phyloP scores from a whole-genome alignment of 164 flowering plant genomes.

The Cinnamomum chago region DNA sequence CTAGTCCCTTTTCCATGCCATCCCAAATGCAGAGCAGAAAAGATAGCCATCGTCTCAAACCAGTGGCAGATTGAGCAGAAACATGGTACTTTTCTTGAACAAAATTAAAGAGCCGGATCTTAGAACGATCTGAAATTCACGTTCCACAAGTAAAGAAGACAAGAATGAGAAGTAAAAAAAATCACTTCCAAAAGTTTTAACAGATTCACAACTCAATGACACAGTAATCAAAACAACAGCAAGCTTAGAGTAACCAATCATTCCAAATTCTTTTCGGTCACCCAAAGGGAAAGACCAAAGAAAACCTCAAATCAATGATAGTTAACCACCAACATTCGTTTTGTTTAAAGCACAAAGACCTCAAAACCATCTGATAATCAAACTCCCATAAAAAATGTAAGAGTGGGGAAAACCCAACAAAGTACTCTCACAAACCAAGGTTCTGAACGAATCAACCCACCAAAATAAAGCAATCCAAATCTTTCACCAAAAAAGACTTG shows the following conservation, averaged over 20 bases:
- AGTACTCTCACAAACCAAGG: not conserved
- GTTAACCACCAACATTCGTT: not conserved
- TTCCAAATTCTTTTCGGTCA: not conserved
- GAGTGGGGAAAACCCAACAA: not conserved
- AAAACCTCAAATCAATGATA: not conserved
- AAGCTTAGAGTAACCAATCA: too few relatives aligned
- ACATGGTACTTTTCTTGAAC: constrained; percentile 1
- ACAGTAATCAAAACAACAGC: not conserved
- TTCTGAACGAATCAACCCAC: not conserved
- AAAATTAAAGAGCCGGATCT: not conserved
- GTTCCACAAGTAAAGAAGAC: not conserved
- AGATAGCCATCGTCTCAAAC: not conserved
- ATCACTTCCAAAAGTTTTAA: not conserved
- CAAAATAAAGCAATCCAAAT: not conserved
- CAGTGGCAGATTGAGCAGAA: not conserved
- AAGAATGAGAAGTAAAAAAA: not conserved
- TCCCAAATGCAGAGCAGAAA: constrained; percentile 1
- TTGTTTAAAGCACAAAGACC: not conserved
- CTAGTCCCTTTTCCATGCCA: not conserved
- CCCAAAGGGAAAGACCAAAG: not conserved
- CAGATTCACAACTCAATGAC: not conserved
- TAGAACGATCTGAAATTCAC: not conserved
- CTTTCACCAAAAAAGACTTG: not conserved
- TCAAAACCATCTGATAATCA: not conserved
- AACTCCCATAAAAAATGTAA: not conserved